Conservation (phyloP, 495 filamentous ascomycete species). For the Mycothermus thermophilus region DNA sequence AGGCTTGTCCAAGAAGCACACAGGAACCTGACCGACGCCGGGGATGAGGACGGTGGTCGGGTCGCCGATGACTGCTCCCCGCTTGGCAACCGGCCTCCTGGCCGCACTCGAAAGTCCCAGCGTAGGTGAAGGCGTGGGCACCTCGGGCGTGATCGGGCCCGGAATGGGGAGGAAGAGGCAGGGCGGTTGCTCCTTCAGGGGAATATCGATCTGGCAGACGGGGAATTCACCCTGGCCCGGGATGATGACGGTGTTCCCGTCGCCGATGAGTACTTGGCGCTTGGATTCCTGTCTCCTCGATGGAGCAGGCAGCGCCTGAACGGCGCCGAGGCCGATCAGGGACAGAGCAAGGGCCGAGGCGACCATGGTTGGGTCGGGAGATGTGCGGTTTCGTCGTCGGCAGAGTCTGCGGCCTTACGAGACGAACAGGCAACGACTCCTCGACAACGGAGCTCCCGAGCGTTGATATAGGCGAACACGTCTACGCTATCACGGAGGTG, state of each 20-base stretch:
- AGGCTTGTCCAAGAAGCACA: not conserved
- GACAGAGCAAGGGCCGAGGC: slow-evolving; percentile 15
- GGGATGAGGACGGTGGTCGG: not conserved
- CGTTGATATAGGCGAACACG: too few species aligned
- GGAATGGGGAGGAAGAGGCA: slow-evolving; percentile 13
- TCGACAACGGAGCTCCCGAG: too few species aligned
- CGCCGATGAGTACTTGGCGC: too few species aligned
- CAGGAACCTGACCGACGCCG: not conserved
- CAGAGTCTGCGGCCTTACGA: too few species aligned
- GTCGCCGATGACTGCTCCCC: not conserved
- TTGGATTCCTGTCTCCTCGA: slow-evolving; percentile 14
- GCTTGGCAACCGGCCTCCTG: not conserved
- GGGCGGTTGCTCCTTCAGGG: slow-evolving; percentile 1
- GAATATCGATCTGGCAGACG: slow-evolving; percentile 1
- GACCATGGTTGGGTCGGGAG: slow-evolving; percentile 15
- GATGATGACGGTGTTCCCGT: slow-evolving; percentile 4
- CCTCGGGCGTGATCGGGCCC: slow-evolving; percentile 11
- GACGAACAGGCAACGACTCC: too few species aligned
- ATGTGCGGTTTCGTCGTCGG: slow-evolving; percentile 2
- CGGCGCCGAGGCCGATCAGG: slow-evolving; percentile 19
- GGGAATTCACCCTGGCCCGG: slow-evolving; percentile 1
- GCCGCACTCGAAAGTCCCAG: too few species aligned
- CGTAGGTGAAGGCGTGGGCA: too few species aligned
- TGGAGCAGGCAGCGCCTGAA: slow-evolving; percentile 15
- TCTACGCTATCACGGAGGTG: too few species aligned